Conservation (phyloP, 345 rosid species). For the Theobroma cacao region DNA sequence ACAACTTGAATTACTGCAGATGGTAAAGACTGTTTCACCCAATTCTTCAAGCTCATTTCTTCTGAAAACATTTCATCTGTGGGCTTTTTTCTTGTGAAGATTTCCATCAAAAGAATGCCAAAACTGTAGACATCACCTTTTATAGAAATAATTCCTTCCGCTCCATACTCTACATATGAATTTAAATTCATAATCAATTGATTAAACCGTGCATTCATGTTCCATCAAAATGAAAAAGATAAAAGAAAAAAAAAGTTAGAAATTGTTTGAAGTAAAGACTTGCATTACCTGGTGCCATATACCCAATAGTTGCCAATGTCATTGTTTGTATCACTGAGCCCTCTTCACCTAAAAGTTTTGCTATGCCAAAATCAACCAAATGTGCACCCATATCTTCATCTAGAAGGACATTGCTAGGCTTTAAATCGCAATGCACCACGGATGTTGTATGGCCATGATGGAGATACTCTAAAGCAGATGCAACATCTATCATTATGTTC, state of each 20-base stretch:
- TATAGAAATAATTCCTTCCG: not conserved
- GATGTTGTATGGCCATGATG: constrained; percentile 9
- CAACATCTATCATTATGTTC: constrained; percentile 9
- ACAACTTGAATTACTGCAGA: too few species aligned
- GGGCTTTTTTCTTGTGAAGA: not conserved
- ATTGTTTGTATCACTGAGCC: not conserved
- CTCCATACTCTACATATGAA: not conserved
- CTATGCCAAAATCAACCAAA: constrained; percentile 19
- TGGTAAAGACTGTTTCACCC: too few species aligned
- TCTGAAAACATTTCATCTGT: not conserved
- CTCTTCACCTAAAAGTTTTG: constrained; percentile 3
- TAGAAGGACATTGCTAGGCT: constrained; percentile 16
- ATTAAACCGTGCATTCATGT: not conserved
- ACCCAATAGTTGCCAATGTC: constrained; percentile 19
- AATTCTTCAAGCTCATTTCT: not conserved
- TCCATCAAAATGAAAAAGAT: not conserved
- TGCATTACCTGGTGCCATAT: constrained; percentile 17
- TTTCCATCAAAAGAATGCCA: not conserved
- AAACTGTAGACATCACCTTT: not conserved
- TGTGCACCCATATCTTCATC: constrained; percentile 20
- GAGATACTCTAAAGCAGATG: constrained; percentile 17
- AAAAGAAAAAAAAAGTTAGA: not conserved
- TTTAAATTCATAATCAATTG: not conserved
- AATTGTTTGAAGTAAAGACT: too few species aligned
- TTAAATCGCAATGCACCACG: constrained; percentile 10